Evolutionary conservation across 73 alveolate genomes (phyloP), one percentile per base, ranked within the genome.

Genomic region (Uronychia setigera): DNA sequence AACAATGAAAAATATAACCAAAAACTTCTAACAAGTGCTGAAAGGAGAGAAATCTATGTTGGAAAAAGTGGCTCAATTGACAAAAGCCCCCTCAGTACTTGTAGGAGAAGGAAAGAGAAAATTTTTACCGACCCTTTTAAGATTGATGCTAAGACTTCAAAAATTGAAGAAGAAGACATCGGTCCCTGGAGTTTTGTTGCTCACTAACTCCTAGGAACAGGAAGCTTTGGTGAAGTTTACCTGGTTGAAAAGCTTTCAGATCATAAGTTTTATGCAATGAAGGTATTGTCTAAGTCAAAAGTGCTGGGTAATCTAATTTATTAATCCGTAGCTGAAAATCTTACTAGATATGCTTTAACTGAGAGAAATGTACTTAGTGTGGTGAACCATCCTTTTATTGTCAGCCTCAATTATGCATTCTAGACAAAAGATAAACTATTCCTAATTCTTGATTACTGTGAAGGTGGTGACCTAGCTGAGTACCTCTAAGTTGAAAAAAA

Each of bases 391-490:
- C 99, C 99, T 35, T 97, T 97, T 86, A 95, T 98, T 33, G 99
- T 98, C 5, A 90, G 92, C 74, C 91, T 97, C 59, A 95, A 97
- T 82, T 96, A 92, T 87, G 99, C 99, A 5, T 98, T 98, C 93
- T 94, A 97, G 90, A 97, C 99, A 31, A 87, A 93, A 80, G 98
- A 97, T 84, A 97, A 98, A 88, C 93, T 98, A 30, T 96, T 93
- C 82, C 92, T 98, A 77, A 94, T 98, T 74, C 81, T 98, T 28
- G 99, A 97, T 75, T 98, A 97, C 89, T 97, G 99, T 83, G 98
- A 98, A 25, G 99, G 99, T 19, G 99, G 99, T 1, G 99, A 97
- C 80, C 89, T 98, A 35, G 96, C 97, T 13, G 91, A 94, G 59
- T 95, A 96, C 80, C 92, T 98, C 59, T 93, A 92, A 57, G 89